Percentiles rank a stretch among this genome's conserved stretches.
Conservation (phyloP, 108 stramenopile genomes). For the Skeletonema marinoi region DNA sequence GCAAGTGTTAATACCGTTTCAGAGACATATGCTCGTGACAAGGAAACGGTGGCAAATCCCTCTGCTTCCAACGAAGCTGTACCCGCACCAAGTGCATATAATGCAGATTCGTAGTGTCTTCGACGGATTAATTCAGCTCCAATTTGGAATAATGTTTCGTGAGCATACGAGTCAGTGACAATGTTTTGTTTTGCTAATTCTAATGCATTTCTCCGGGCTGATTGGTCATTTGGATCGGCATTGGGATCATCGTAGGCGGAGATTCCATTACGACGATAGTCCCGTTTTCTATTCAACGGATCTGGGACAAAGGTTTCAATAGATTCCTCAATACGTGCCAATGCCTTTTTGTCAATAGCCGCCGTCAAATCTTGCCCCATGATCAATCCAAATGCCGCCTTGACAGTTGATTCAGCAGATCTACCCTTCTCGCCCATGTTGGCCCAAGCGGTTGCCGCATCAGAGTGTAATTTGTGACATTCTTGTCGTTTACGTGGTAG, state of each 20-base stretch:
- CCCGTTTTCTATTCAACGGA: constrained; percentile 67
- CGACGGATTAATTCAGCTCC: constrained; percentile 48
- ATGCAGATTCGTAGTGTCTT: constrained; percentile 73
- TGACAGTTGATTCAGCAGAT: constrained; percentile 55
- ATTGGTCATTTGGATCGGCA: constrained; percentile 37
- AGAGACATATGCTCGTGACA: constrained; percentile 66
- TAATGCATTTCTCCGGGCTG: constrained; percentile 33
- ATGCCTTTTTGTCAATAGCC: constrained; percentile 51
- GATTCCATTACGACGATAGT: constrained; percentile 82
- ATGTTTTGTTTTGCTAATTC: constrained; percentile 65
- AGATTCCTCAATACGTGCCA: constrained; percentile 69
- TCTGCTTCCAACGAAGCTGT: constrained; percentile 65
- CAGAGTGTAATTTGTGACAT: constrained; percentile 58
- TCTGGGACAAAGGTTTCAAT: constrained; percentile 82
- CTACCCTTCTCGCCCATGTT: constrained; percentile 73
- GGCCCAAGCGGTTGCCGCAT: constrained; percentile 71
- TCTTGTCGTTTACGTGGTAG: constrained; percentile 58
- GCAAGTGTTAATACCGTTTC: constrained; percentile 77
- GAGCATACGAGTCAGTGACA: constrained; percentile 67
- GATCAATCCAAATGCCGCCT: constrained; percentile 64
- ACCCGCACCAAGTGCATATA: constrained; percentile 83
- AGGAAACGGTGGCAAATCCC: constrained; percentile 71
- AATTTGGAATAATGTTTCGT: constrained; percentile 71
- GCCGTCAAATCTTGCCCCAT: constrained; percentile 50
- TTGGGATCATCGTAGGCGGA: constrained; percentile 54